Evolutionary conservation across 495 filamentous ascomycete species (phyloP), one percentile per base, ranked within the genome.

Genomic region (Chlorociboria aeruginascens): DNA sequence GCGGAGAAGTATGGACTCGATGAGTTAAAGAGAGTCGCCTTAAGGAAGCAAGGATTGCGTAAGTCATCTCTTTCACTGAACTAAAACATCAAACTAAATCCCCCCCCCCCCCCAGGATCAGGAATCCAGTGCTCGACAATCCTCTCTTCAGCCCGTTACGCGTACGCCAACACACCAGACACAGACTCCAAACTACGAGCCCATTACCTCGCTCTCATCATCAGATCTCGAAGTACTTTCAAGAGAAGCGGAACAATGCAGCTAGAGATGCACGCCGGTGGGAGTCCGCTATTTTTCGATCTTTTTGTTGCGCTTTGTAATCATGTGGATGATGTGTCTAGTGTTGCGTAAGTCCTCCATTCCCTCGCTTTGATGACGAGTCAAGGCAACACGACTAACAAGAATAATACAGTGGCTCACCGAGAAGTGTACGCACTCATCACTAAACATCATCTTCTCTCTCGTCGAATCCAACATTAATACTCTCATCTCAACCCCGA

Each of bases 271-370:
- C 85, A 93, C 68, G 79, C 78, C 64, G 86, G 85, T 52, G 87
- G 82, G 60, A 81, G 81, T 61, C 81, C 85, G 70, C 74, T 95
- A 63, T 96, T 94, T 75, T 95, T 96, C 69, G 89, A 95, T 74
- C 73, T 96, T 64, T 96, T 95, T 66, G 88, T 95, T 58, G 87
- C 89, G 52, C 85, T 96, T 85, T 92, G 87, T 75, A 94, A 93
- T 69, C 86, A 93, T 71, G 81, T 95, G 61, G 87, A 94, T 72
- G 87, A 94, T 66, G 74, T 94, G 43, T 38, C 58, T 0, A 55
- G 46, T 40, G 39, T 50, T 55, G 51, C 54, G 57, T 60, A 53
- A 57, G 54, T 55, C 12, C 43, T 40, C 8, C 17, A 16, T 45
- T 14, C 32, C 36, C 6, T 44, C 43, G 28, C 17, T 30, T 25